Evolutionary conservation across 176 grass and related monocot genomes (phyloP).

Genomic region (Eragrostis nindensis): DNA sequence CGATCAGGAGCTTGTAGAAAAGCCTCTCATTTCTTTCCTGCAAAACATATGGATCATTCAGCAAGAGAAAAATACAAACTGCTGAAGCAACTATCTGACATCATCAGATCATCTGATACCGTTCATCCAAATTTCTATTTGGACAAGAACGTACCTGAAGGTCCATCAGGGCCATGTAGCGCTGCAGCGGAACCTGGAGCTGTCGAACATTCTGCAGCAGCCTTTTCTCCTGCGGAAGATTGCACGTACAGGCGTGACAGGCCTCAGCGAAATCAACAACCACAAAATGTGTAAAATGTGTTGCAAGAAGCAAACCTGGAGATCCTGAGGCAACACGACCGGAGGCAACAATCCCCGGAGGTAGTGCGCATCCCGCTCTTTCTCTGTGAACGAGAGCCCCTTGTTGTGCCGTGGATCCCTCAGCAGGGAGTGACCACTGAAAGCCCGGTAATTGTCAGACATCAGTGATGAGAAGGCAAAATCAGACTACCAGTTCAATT

Average conservation of each 20-base stretch:
- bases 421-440: slow-evolving; percentile 65
- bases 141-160: slow-evolving; percentile 54
- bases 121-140: not conserved
- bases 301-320: slow-evolving; percentile 46
- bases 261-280: not conserved
- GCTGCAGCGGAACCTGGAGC: slow-evolving; percentile 69
- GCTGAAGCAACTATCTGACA: not conserved
- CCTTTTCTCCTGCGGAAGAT: slow-evolving; percentile 72
- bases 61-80: not conserved
- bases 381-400: slow-evolving; percentile 69
- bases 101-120: not conserved
- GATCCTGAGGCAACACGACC: slow-evolving; percentile 50
- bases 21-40: slow-evolving; percentile 91
- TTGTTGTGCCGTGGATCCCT: slow-evolving; percentile 86
- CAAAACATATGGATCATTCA: slow-evolving; percentile 7
- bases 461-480: not conserved
- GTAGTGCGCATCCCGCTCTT: slow-evolving; percentile 81
- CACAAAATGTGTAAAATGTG: not conserved
- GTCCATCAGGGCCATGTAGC: slow-evolving; percentile 84
- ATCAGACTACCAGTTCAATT: not conserved
- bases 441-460: not conserved
- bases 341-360: slow-evolving; percentile 71
- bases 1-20: slow-evolving; percentile 87
- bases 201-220: slow-evolving; percentile 83
- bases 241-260: not conserved